These are phyloP conservation scores for Fusarium fujikuroi DNA, from an alignment of 2,329 filamentous ascomycete genomes.

Conservation along the genomic window DNA sequence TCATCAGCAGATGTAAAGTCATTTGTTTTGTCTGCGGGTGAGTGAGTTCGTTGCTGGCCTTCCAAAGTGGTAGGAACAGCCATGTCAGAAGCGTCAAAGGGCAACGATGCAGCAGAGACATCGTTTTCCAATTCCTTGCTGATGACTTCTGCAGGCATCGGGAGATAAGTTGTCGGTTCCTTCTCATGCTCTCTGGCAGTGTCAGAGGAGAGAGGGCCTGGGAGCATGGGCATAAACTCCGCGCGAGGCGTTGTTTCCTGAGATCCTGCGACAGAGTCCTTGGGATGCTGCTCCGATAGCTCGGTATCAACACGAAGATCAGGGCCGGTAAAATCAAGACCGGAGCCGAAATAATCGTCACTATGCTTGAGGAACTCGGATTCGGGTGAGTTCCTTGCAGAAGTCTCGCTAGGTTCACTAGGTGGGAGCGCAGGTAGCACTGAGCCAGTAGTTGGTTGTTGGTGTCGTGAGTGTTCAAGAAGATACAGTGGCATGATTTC, in stretches of 20 bases:
- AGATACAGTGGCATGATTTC: constrained; percentile 87
- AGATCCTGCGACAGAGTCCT: constrained; percentile 66
- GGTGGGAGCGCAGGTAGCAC: constrained; percentile 63
- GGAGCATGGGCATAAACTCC: constrained; percentile 50
- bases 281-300: constrained; percentile 44
- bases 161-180: constrained; percentile 47
- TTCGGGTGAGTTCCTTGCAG: constrained; percentile 50
- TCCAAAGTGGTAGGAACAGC: constrained; percentile 36
- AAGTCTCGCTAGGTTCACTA: constrained; percentile 56
- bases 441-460: constrained; percentile 49
- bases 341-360: constrained; percentile 45
- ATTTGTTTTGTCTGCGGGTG: constrained; percentile 42
- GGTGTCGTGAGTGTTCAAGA: constrained; percentile 70
- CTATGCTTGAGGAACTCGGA: constrained; percentile 40
- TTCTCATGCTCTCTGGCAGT: neutral
- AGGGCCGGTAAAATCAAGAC: constrained; percentile 33
- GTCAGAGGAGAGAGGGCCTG: constrained; percentile 8
- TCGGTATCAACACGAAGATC: constrained; percentile 56
- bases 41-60: constrained; percentile 18
- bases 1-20: constrained; percentile 51
- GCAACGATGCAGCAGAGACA: constrained; percentile 53
- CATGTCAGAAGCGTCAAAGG: constrained; percentile 44
- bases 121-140: constrained; percentile 58
- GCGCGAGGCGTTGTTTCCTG: constrained; percentile 77
- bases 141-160: constrained; percentile 53